Evolutionary conservation across 192 early-diverging fungal genomes (phyloP).

Genomic region (Umbelopsis sp.): DNA sequence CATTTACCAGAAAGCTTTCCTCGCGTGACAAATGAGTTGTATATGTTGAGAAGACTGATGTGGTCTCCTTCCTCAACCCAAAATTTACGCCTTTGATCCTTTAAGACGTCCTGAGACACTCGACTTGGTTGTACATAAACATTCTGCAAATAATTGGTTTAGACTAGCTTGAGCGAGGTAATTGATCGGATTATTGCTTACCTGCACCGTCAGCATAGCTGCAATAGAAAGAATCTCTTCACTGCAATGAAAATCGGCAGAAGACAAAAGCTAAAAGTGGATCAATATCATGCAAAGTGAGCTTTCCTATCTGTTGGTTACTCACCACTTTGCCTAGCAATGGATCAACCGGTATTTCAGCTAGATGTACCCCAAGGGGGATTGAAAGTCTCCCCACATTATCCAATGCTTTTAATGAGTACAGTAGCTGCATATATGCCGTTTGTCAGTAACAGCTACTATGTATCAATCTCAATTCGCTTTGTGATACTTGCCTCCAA

Average conservation of each 20-base stretch:
- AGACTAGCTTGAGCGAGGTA: neutral
- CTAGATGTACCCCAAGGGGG: constrained; percentile 68
- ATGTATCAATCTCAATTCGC: neutral
- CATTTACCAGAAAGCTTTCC: constrained; percentile 66
- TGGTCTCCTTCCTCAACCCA: constrained; percentile 78
- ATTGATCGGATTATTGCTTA: constrained; percentile 17
- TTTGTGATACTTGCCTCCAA: constrained; percentile 50
- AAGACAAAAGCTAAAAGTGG: constrained; percentile 53
- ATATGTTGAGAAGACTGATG: constrained; percentile 74
- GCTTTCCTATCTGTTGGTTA: neutral
- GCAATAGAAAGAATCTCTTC: constrained; percentile 81
- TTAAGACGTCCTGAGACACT: constrained; percentile 39
- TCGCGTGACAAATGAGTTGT: constrained; percentile 65
- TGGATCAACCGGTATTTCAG: constrained; percentile 79
- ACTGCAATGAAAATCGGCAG: constrained; percentile 62
- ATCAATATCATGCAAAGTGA: neutral
- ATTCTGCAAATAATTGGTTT: constrained; percentile 31
- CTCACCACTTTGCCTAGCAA: constrained; percentile 65
- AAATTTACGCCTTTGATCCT: constrained; percentile 69
- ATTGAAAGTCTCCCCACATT: constrained; percentile 70
- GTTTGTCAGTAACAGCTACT: neutral
- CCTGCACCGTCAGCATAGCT: constrained; percentile 79
- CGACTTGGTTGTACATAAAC: constrained; percentile 49
- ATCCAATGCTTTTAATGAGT: constrained; percentile 74
- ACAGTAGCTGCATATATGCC: constrained; percentile 50